A percentile compares a stretch with the other conserved stretches of the same genome.
Conservation (phyloP, 345 rosid species). For the Linum lewisii region DNA sequence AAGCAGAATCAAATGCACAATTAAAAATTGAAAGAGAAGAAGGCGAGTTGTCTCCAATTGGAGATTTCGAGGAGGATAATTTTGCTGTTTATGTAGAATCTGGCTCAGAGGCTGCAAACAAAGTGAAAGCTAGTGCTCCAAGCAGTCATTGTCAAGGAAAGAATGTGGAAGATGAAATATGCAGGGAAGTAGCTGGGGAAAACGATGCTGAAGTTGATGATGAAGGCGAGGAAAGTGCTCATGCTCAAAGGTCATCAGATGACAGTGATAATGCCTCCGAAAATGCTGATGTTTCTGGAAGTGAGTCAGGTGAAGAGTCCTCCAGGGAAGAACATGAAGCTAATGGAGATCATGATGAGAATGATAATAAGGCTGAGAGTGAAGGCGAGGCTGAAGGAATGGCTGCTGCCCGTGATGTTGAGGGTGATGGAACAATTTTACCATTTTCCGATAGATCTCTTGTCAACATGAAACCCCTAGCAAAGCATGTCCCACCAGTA, state of each 20-base stretch:
- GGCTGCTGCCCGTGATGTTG: conserved; percentile 67
- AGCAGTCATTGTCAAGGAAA: conserved; percentile 34
- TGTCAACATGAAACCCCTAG: conserved; percentile 66
- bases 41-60: conserved; percentile 95
- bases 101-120: conserved; percentile 43
- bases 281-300: conserved; percentile 85
- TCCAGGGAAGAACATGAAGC: conserved; percentile 75
- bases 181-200: conserved; percentile 53
- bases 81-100: conserved; percentile 63
- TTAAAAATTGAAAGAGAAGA: conserved; percentile 89
- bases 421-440: conserved; percentile 51
- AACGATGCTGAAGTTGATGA: conserved; percentile 55
- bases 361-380: conserved; percentile 73
- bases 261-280: conserved; percentile 82
- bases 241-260: conserved; percentile 77
- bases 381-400: conserved; percentile 93
- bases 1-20: conserved; percentile 36
- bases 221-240: conserved; percentile 82
- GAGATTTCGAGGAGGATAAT: conserved; percentile 83
- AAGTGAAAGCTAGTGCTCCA: conserved; percentile 41
- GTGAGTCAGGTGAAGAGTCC: conserved; percentile 76
- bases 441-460: conserved; percentile 64
- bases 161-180: conserved; percentile 37
- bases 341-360: conserved; percentile 55
- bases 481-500: conserved; percentile 55